phyloP scores from a whole-genome alignment of 2,329 filamentous ascomycete species.

The Hawksworthiomyces lignivorus region DNA sequence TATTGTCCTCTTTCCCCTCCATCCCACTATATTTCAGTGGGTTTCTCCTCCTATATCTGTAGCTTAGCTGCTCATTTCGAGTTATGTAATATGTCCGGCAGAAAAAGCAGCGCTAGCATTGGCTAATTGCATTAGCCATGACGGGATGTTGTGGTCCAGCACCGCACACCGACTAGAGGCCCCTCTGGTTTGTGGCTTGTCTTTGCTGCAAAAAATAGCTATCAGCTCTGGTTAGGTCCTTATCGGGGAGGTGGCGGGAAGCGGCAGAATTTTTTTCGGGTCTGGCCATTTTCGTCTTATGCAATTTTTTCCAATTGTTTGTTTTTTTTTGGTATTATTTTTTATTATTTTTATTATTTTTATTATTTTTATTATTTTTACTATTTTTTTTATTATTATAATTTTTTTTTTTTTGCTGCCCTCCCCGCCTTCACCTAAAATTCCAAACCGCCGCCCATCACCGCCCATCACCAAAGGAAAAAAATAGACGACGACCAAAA shows the following conservation, averaged over 20 bases:
- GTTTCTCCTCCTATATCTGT: not conserved
- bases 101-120: slow-evolving; percentile 9
- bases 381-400: slow-evolving; percentile 4
- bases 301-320: slow-evolving; percentile 6
- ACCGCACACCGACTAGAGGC: slow-evolving; percentile 3
- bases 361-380: slow-evolving; percentile 3
- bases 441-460: slow-evolving; percentile 11
- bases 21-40: too few relatives aligned
- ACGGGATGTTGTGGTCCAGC: not conserved
- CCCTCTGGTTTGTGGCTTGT: not conserved
- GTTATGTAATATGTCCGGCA: slow-evolving; percentile 7
- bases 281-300: slow-evolving; percentile 3
- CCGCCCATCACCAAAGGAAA: slow-evolving; percentile 10
- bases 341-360: not conserved
- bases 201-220: slow-evolving; percentile 1
- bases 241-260: slow-evolving; percentile 12
- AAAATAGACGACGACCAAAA: too few relatives aligned
- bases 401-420: slow-evolving; percentile 6
- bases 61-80: too few relatives aligned
- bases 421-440: slow-evolving; percentile 10
- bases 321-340: slow-evolving; percentile 6
- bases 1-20: too few relatives aligned
- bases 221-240: slow-evolving; percentile 5
- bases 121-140: slow-evolving; percentile 2
- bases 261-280: slow-evolving; percentile 16